Evolutionary conservation across 768 basidiomycete species (phyloP), one percentile per base, ranked within the genome.

Genomic region (Leccinellum luteum): DNA sequence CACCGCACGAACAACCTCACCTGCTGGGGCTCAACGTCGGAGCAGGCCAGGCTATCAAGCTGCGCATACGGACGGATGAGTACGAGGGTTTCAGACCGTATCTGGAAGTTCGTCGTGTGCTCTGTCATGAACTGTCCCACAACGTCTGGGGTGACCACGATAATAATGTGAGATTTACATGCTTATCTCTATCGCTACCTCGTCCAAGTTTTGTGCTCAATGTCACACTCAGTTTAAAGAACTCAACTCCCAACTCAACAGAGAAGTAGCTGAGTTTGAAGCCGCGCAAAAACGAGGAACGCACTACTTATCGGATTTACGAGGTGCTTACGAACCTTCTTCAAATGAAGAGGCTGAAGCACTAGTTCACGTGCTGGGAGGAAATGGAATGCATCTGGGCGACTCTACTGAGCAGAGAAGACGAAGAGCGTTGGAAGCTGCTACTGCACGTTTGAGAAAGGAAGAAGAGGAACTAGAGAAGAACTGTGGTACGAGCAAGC

Each of bases 81-180:
- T 90, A 89, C 63, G 87, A 89, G 59, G 90, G 89, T 10, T 89
- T 90, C 64, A 76, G 87, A 51, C 64, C 77, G 9, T 92, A 91
- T 63, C 74, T 69, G 15, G 85, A 89, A 1, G 76, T 87, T 23
- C 76, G 89, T 51, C 76, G 80, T 15, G 87, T 90, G 38, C 75
- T 91, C 3, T 90, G 88, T 63, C 90, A 92, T 67, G 90, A 91
- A 66, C 73, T 91, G 35, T 75, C 89, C 21, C 89, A 92, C 68
- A 91, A 90, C 63, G 80, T 87, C 0, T 88, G 84, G 82, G 75
- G 81, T 4, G 83, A 85, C 60, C 89, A 92, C 63, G 85, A 87
- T 64, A 78, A 90, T 51, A 82, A 89, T 60, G 90, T 89, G 59
- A 66, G 86, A 9, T 21, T 21, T 48, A 25, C 14, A 4, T 8